A percentile compares a stretch with the other conserved stretches of the same genome.
phyloP scores from a whole-genome alignment of 495 filamentous ascomycete genomes.

The Astrothelium macrocarpum region DNA sequence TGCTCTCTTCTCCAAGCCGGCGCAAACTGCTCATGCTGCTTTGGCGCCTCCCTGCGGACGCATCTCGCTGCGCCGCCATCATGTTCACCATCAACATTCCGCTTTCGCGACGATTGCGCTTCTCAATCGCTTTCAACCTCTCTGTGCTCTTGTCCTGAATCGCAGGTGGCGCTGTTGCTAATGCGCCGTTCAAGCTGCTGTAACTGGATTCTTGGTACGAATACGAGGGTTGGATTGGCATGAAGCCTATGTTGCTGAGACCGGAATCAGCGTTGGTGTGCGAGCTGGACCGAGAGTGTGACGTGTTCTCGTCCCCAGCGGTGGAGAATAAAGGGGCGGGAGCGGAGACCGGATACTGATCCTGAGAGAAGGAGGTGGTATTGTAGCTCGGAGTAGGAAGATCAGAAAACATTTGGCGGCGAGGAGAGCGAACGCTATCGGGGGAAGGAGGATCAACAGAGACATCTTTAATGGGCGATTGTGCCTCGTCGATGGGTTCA shows the following conservation, averaged over 20 bases:
- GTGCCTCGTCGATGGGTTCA: slow-evolving; percentile 50
- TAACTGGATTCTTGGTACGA: slow-evolving; percentile 20
- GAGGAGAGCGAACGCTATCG: slow-evolving; percentile 56
- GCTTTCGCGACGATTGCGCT: slow-evolving; percentile 28
- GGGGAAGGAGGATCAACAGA: slow-evolving; percentile 32
- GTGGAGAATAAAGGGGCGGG: slow-evolving; percentile 17
- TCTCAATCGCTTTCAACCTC: slow-evolving; percentile 3
- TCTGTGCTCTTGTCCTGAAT: slow-evolving; percentile 13
- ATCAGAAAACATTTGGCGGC: slow-evolving; percentile 61
- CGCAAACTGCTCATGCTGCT: slow-evolving; percentile 10
- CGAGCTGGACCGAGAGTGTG: slow-evolving; percentile 18
- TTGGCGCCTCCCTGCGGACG: slow-evolving; percentile 18
- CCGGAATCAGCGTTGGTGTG: slow-evolving; percentile 24
- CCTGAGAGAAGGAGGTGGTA: slow-evolving; percentile 45
- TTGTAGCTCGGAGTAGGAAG: slow-evolving; percentile 56
- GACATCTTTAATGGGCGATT: slow-evolving; percentile 28
- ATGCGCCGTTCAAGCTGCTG: slow-evolving; percentile 32
- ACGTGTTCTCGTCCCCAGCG: not conserved
- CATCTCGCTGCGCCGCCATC: slow-evolving; percentile 21
- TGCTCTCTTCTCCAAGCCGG: slow-evolving; percentile 4
- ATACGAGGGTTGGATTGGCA: slow-evolving; percentile 53
- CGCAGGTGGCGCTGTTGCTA: slow-evolving; percentile 14
- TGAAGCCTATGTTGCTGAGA: slow-evolving; percentile 48
- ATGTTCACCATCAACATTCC: slow-evolving; percentile 29
- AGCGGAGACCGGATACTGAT: slow-evolving; percentile 10